These are phyloP conservation scores for Termitomyces sp. DNA, from an alignment of 768 basidiomycete genomes.

Conservation along the genomic window DNA sequence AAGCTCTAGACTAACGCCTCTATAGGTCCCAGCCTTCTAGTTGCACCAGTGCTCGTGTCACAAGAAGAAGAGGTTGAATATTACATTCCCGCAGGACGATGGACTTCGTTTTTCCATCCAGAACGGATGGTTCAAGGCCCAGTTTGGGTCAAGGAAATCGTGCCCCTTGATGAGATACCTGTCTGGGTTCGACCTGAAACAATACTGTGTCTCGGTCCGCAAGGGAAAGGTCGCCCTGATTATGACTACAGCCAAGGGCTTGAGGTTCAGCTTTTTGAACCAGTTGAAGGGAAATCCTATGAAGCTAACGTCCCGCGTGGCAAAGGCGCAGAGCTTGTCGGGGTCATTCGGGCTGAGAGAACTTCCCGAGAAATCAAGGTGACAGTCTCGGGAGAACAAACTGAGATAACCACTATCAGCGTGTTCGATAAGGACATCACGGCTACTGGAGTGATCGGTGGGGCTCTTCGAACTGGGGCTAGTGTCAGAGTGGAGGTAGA, in stretches of 20 bases:
- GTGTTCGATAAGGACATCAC: conserved; percentile 10
- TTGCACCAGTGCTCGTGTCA: conserved; percentile 58
- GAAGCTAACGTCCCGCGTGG: conserved; percentile 39
- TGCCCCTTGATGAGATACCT: conserved; percentile 60
- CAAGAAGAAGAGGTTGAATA: conserved; percentile 50
- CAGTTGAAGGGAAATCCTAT: conserved; percentile 35
- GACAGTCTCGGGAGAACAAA: conserved; percentile 14
- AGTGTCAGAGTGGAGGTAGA: conserved; percentile 11
- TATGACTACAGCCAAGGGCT: conserved; percentile 49
- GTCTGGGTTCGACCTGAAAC: conserved; percentile 60
- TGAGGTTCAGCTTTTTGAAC: conserved; percentile 50
- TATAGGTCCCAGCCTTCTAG: conserved; percentile 50
- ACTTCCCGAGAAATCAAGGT: conserved; percentile 26
- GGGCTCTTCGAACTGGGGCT: conserved; percentile 6
- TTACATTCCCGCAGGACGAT: conserved; percentile 54
- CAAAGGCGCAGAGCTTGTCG: conserved; percentile 35
- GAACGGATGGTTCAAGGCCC: conserved; percentile 53
- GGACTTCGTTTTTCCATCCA: conserved; percentile 58
- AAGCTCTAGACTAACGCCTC: neutral
- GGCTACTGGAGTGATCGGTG: conserved; percentile 11
- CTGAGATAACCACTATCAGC: conserved; percentile 14
- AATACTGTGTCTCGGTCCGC: conserved; percentile 55
- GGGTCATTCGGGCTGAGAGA: conserved; percentile 31
- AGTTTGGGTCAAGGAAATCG: conserved; percentile 54
- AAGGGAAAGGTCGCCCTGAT: conserved; percentile 48